phyloP scores from a whole-genome alignment of 192 early-diverging fungal genomes.

The Gryganskiella cystojenkinii region DNA sequence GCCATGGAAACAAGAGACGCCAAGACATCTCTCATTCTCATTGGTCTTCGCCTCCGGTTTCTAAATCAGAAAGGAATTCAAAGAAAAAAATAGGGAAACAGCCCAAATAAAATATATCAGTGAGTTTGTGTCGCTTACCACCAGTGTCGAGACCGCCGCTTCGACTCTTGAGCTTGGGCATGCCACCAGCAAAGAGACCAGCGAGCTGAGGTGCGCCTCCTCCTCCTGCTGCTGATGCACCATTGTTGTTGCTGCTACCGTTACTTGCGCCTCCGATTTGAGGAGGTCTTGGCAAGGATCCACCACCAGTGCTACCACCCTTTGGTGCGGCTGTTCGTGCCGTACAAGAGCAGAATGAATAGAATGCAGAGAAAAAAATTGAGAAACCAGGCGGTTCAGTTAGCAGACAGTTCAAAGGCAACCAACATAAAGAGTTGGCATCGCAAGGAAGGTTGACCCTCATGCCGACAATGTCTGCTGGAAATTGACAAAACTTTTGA shows the following conservation, averaged over 20 bases:
- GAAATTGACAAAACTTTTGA: neutral
- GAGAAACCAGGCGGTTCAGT: too few relatives aligned
- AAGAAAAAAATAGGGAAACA: conserved; percentile 16
- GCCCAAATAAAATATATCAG: conserved; percentile 6
- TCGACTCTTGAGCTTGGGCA: conserved; percentile 71
- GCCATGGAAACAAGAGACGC: conserved; percentile 1
- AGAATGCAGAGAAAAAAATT: neutral
- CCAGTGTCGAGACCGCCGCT: conserved; percentile 63
- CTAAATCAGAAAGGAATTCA: neutral
- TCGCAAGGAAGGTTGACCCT: too few relatives aligned
- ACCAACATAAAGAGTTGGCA: too few relatives aligned
- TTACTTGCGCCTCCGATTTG: conserved; percentile 37
- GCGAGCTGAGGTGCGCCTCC: conserved; percentile 63
- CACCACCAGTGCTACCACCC: conserved; percentile 15
- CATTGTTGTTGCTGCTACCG: neutral
- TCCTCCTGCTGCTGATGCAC: conserved; percentile 41
- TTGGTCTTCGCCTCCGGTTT: neutral
- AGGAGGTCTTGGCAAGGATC: conserved; percentile 40
- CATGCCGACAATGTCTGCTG: too few relatives aligned
- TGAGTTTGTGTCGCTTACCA: conserved; percentile 30
- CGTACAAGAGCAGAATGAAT: neutral
- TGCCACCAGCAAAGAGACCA: conserved; percentile 70
- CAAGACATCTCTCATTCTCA: neutral
- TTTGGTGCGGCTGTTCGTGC: conserved; percentile 17
- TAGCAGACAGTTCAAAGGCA: too few relatives aligned